phyloP scores from a whole-genome alignment of 2,329 filamentous ascomycete species.

The Amylocarpus encephaloides region DNA sequence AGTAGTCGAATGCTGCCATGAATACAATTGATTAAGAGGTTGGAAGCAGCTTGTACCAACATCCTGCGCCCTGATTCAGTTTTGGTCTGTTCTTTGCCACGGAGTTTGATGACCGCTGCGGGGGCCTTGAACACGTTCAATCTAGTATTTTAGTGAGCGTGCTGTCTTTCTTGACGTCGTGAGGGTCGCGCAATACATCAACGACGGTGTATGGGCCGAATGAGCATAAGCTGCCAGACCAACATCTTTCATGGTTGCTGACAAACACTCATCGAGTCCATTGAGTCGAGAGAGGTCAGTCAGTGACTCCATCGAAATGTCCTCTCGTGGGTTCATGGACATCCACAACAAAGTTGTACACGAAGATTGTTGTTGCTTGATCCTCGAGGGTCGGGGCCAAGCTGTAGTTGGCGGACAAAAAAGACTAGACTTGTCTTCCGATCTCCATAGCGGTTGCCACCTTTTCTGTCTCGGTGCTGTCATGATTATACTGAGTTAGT shows the following conservation, averaged over 20 bases:
- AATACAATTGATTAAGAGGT: conserved; percentile 46
- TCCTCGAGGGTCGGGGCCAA: conserved; percentile 29
- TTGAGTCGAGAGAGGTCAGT: conserved; percentile 41
- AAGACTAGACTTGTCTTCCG: conserved; percentile 31
- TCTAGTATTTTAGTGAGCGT: conserved; percentile 49
- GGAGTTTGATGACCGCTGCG: conserved; percentile 42
- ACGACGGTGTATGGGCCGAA: conserved; percentile 28
- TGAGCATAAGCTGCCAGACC: conserved; percentile 47
- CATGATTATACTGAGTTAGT: background rate
- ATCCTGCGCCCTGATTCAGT: conserved; percentile 43
- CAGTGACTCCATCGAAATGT: conserved; percentile 47
- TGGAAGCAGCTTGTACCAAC: conserved; percentile 48
- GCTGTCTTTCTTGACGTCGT: conserved; percentile 43
- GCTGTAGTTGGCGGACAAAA: conserved; percentile 27
- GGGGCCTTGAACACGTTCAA: conserved; percentile 49
- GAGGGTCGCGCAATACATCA: conserved; percentile 43
- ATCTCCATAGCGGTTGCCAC: conserved; percentile 12
- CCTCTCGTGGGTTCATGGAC: conserved; percentile 37
- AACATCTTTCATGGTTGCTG: conserved; percentile 46
- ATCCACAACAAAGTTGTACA: conserved; percentile 31
- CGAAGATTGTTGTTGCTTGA: conserved; percentile 23
- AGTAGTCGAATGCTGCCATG: conserved; percentile 45
- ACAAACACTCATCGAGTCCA: conserved; percentile 40
- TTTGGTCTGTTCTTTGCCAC: conserved; percentile 42
- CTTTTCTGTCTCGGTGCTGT: background rate